Base-by-base conservation (phyloP, 148 eudicot genomes). In the Talinum fruticosum region DNA sequence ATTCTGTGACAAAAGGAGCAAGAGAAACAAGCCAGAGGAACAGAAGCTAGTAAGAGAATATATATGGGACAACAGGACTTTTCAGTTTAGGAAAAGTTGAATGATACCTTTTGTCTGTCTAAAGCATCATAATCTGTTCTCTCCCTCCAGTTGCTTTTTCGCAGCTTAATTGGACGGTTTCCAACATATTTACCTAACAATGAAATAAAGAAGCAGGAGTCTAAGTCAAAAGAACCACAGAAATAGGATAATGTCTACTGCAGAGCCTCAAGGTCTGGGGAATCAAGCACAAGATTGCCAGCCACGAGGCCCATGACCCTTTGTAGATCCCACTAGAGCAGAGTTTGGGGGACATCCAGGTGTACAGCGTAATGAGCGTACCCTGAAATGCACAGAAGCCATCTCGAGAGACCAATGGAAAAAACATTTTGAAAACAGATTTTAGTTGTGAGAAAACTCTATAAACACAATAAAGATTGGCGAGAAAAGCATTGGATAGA, bases 141-240 rank as follows among this genome's bases (percentile, higher is more conserved):
- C 69, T 95, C 99, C 61, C 74, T 95, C 99, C 99, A 95, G 65
- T 89, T 95, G 90, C 99, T 95, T 88, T 93, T 95, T 0, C 96
- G 91, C 66, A 95, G 83, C 86, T 95, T 92, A 72, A 95, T 91
- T 34, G 99, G 99, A 73, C 99, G 90, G 72, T 95, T 95, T 73
- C 99, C 99, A 79, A 95, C 97, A 81, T 95, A 95, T 83, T 95
- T 95, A 68, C 97, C 99, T 95, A 84, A 51, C 54, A 66, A 77
- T 36, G 14, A 41, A 28, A 34, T n/a, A 33, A 49, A 59, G 7
- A 59, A 14, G 33, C 2, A 36, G 61, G 36, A 5, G 30, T n/a
- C 23, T 45, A 41, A 24, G 21, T 24, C 1, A 47, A 51, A 51
- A 12, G 13, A 30, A 59, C 28, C 18, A 28, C 7, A 38, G 0